phyloP scores from a whole-genome alignment of 2,329 filamentous ascomycete genomes.

The Teratosphaeriaceae sp. region DNA sequence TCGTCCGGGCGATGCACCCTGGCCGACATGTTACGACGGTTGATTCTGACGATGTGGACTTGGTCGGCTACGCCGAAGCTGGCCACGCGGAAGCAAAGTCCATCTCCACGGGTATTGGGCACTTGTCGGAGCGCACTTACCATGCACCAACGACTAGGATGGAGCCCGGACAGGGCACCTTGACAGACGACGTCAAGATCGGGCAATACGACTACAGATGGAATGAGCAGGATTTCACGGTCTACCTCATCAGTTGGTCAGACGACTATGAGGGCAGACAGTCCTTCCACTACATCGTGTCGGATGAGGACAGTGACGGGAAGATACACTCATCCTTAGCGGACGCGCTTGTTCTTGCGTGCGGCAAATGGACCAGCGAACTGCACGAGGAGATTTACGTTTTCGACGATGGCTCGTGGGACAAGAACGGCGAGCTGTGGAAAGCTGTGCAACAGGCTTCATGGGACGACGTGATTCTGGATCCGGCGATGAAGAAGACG shows the following conservation, averaged over 20 bases:
- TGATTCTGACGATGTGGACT: constrained; percentile 9
- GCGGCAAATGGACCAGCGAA: constrained; percentile 46
- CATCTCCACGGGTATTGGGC: constrained; percentile 29
- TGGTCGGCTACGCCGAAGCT: constrained; percentile 25
- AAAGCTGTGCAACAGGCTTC: constrained; percentile 40
- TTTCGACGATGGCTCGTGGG: constrained; percentile 56
- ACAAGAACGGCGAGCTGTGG: constrained; percentile 54
- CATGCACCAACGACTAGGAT: constrained; percentile 30
- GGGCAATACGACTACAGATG: constrained; percentile 37
- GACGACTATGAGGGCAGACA: constrained; percentile 10
- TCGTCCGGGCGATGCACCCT: constrained; percentile 7
- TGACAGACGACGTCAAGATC: constrained; percentile 33
- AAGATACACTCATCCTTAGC: constrained; percentile 21
- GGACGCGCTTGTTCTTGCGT: constrained; percentile 30
- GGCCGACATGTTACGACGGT: constrained; percentile 12
- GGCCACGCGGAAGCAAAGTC: constrained; percentile 33
- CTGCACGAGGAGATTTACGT: constrained; percentile 58
- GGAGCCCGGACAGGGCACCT: constrained; percentile 27
- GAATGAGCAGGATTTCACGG: constrained; percentile 31
- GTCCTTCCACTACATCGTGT: constrained; percentile 14
- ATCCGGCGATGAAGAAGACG: constrained; percentile 38
- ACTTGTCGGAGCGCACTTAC: constrained; percentile 29
- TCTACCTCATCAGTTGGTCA: constrained; percentile 34
- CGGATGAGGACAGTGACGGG: constrained; percentile 4
- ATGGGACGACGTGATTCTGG: constrained; percentile 33